Conservation (phyloP, 495 filamentous ascomycete genomes). For the Trichoderma reesei region DNA sequence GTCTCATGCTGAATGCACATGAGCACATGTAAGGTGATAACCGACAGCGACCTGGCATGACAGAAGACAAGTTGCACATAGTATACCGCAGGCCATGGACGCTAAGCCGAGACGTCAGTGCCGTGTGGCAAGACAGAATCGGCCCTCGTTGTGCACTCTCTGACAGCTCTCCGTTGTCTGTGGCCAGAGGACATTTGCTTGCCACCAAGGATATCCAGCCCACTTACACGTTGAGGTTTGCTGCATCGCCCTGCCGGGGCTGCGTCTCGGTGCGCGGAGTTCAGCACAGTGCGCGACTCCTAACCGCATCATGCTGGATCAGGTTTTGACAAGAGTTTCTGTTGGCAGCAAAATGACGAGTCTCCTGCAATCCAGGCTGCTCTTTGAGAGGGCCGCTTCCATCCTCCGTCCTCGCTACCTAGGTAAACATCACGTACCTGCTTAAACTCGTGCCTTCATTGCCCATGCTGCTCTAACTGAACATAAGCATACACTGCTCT, state of each 20-base stretch:
- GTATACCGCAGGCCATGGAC: background rate
- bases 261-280: background rate
- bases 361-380: background rate
- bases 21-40: too few relatives aligned
- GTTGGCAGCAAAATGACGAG: slow-evolving; percentile 1
- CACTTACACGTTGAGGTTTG: background rate
- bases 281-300: background rate
- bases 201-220: background rate
- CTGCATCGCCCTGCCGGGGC: background rate
- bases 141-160: background rate
- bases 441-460: background rate
- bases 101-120: background rate
- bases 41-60: background rate
- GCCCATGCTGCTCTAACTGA: background rate
- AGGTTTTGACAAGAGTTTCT: slow-evolving; percentile 3
- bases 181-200: background rate
- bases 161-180: background rate
- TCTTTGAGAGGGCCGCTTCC: background rate
- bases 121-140: slow-evolving; percentile 1
- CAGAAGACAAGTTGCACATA: background rate
- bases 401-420: background rate
- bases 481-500: background rate
- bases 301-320: background rate
- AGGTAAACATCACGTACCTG: background rate
- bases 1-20: too few relatives aligned